A percentile compares a stretch with the other conserved stretches of the same genome.
These are phyloP conservation scores for Nakaseomyces glabratus DNA, from an alignment of 1,139 yeast species.

Conservation along the genomic window DNA sequence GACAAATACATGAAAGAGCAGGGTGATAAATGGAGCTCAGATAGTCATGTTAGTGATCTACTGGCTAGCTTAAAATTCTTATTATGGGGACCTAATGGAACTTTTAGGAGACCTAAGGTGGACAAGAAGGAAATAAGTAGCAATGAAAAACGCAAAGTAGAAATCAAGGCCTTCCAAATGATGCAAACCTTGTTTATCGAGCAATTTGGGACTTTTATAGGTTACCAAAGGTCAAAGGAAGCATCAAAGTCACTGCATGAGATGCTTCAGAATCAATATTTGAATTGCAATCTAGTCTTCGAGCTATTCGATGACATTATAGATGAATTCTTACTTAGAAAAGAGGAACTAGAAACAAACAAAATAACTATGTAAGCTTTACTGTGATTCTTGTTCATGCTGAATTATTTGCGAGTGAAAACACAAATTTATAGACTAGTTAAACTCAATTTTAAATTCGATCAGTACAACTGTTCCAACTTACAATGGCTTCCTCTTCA, in stretches of 20 bases:
- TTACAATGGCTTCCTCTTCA: no score
- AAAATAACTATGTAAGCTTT: no score
- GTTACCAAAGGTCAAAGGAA: conserved; percentile 50
- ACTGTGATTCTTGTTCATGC: no score
- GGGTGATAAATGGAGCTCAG: conserved; percentile 39
- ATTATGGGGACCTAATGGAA: conserved; percentile 45
- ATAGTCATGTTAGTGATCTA: conserved; percentile 42
- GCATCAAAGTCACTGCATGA: conserved; percentile 57
- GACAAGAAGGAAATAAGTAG: conserved; percentile 34
- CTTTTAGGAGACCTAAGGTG: conserved; percentile 13
- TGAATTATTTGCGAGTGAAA: no score
- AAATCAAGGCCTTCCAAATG: conserved; percentile 51
- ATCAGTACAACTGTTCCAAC: no score
- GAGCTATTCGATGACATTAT: conserved; percentile 35
- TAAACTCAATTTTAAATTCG: no score
- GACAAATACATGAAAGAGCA: conserved; percentile 59
- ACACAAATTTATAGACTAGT: no score
- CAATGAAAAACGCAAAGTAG: conserved; percentile 45
- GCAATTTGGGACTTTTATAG: conserved; percentile 67
- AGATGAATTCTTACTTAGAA: conserved; percentile 1
- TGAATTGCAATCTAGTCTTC: conserved; percentile 57
- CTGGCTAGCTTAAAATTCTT: conserved; percentile 38
- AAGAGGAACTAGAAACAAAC: conserved; percentile 14
- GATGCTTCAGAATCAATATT: conserved; percentile 63
- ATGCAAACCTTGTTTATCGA: conserved; percentile 53